Percentiles rank a stretch among this genome's conserved stretches.
Conservation (phyloP, 1,284 basidiomycete species). For the Chondrostereum purpureum region DNA sequence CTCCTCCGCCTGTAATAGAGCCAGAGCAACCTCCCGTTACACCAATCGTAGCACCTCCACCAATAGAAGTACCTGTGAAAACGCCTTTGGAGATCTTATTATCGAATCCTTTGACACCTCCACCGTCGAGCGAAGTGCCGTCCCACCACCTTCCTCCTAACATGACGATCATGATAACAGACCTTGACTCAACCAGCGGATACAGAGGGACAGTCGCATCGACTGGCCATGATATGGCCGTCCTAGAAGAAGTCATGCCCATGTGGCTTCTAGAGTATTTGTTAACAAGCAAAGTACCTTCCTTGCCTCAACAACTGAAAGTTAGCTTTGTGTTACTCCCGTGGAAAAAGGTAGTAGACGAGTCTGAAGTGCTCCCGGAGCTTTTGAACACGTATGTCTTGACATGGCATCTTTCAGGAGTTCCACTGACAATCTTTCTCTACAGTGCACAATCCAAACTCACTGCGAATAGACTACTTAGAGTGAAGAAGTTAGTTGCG, state of each 20-base stretch:
- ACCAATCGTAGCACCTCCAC: constrained; percentile 1
- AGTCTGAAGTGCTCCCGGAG: constrained; percentile 61
- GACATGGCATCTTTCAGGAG: neutral
- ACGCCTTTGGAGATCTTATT: constrained; percentile 64
- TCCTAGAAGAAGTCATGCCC: constrained; percentile 77
- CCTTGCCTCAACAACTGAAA: constrained; percentile 51
- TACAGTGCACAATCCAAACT: constrained; percentile 72
- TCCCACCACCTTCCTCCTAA: constrained; percentile 54
- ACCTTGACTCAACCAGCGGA: constrained; percentile 72
- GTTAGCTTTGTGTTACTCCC: constrained; percentile 87
- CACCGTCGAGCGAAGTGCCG: constrained; percentile 70
- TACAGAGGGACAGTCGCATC: constrained; percentile 61
- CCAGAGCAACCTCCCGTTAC: neutral
- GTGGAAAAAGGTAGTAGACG: constrained; percentile 46
- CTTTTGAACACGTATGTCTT: constrained; percentile 64
- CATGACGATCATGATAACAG: constrained; percentile 75
- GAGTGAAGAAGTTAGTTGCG: constrained; percentile 75
- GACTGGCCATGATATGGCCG: constrained; percentile 53
- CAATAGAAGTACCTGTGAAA: constrained; percentile 21
- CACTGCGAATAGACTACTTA: constrained; percentile 80
- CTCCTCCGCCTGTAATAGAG: neutral
- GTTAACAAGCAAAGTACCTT: constrained; percentile 57
- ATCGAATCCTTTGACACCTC: constrained; percentile 63
- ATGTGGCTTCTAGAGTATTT: constrained; percentile 88
- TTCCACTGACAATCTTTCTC: constrained; percentile 10